Evolutionary conservation across 2,329 filamentous ascomycete genomes (phyloP).

Genomic region (Teratosphaeria destructans): DNA sequence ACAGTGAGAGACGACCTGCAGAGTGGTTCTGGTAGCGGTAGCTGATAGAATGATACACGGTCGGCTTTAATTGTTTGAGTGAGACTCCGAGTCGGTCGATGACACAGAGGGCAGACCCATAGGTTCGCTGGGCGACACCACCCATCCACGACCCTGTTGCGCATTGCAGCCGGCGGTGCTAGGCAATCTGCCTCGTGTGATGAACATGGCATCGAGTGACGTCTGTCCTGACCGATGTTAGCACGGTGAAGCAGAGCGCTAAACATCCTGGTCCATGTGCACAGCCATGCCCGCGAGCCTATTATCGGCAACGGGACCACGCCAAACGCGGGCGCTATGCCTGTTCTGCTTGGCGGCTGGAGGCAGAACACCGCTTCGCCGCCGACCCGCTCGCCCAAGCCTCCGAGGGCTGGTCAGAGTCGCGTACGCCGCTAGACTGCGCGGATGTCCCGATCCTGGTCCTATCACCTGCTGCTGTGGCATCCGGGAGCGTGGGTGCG

Average conservation of each 20-base stretch:
- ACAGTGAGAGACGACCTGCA: not conserved
- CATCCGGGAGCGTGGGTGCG: slow-evolving; percentile 1
- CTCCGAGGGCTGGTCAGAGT: not conserved
- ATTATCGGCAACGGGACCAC: not conserved
- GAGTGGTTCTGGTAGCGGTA: not conserved
- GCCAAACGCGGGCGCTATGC: not conserved
- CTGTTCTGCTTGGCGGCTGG: not conserved
- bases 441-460: not conserved
- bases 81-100: too few relatives aligned
- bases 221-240: not conserved
- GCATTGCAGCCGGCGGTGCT: not conserved
- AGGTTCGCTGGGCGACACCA: not conserved
- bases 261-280: not conserved
- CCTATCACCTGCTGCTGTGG: not conserved
- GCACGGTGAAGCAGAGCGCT: not conserved
- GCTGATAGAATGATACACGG: not conserved
- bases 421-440: not conserved
- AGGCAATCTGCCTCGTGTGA: not conserved
- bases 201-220: not conserved
- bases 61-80: not conserved
- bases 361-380: not conserved
- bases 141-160: not conserved
- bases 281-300: not conserved
- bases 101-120: not conserved
- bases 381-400: slow-evolving; percentile 1